Conservation (phyloP, 2,329 filamentous ascomycete genomes). For the Chaetoscypha palmicola region DNA sequence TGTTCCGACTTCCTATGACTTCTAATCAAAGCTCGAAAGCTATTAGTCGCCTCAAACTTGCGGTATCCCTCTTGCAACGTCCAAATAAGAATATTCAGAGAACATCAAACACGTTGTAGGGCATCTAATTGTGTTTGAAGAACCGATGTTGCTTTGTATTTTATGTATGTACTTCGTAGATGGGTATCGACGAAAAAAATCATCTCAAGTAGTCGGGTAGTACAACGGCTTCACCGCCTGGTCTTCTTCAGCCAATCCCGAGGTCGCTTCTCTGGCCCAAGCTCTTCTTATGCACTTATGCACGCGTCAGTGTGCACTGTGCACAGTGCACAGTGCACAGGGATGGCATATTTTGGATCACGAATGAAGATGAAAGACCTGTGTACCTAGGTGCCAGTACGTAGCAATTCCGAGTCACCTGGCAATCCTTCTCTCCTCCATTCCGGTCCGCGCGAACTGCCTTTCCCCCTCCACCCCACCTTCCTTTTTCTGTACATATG, state of each 20-base stretch:
- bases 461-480: background rate
- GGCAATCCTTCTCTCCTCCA: background rate
- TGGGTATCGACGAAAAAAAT: no score
- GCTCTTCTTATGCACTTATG: no score
- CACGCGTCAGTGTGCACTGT: no score
- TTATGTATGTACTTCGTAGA: no score
- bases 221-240: no score
- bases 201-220: no score
- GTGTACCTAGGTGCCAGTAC: no score
- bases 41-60: conserved; percentile 33
- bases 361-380: no score
- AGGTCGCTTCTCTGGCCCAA: no score
- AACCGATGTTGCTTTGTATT: conserved; percentile 26
- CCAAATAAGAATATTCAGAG: conserved; percentile 22
- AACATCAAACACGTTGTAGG: conserved; percentile 26
- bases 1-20: conserved; percentile 31
- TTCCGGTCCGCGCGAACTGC: background rate
- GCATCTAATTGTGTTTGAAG: conserved; percentile 26
- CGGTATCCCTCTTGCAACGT: conserved; percentile 31
- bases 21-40: conserved; percentile 30
- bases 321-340: no score
- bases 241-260: no score
- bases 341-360: background rate
- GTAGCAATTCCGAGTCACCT: background rate
- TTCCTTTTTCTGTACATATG: background rate